A percentile compares a stretch with the other conserved stretches of the same genome.
phyloP scores from a whole-genome alignment of 2,329 filamentous ascomycete genomes.

The Fonsecaea pugnacius region DNA sequence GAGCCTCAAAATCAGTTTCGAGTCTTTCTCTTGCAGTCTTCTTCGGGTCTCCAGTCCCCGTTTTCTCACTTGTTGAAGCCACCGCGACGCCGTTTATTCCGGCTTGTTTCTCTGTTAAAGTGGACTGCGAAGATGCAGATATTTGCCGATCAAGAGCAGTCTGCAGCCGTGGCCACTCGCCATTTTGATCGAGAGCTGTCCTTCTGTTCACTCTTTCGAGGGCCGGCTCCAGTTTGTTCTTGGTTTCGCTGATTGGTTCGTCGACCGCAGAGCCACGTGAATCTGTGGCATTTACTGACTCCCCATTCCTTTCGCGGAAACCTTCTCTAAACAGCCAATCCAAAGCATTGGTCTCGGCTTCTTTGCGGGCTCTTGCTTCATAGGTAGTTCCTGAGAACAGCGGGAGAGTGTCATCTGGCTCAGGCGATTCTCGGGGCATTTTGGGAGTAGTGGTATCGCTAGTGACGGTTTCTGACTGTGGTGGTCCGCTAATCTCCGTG shows the following conservation, averaged over 20 bases:
- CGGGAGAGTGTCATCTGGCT: constrained; percentile 31
- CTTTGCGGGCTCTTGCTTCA: constrained; percentile 19
- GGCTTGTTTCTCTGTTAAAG: constrained; percentile 1
- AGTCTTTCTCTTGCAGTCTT: constrained; percentile 28
- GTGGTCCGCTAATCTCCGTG: constrained; percentile 16
- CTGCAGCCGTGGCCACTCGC: constrained; percentile 15
- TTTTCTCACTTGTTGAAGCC: background rate
- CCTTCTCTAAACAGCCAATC: constrained; percentile 34
- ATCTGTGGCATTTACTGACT: background rate
- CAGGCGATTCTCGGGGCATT: constrained; percentile 24
- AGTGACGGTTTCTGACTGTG: background rate
- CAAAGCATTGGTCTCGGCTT: background rate
- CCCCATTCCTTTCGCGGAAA: constrained; percentile 19
- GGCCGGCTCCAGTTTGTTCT: constrained; percentile 25
- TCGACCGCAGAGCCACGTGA: constrained; percentile 1
- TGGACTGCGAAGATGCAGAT: background rate
- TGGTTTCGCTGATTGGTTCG: background rate
- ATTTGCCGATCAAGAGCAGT: constrained; percentile 26
- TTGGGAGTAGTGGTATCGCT: constrained; percentile 6
- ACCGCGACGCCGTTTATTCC: background rate
- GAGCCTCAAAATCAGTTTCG: constrained; percentile 36
- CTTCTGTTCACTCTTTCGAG: constrained; percentile 27
- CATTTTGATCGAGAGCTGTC: background rate
- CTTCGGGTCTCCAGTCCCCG: background rate
- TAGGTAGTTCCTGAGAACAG: constrained; percentile 38